Base-by-base conservation (phyloP, 2,329 filamentous ascomycete genomes). In the Fusarium tupiense region DNA sequence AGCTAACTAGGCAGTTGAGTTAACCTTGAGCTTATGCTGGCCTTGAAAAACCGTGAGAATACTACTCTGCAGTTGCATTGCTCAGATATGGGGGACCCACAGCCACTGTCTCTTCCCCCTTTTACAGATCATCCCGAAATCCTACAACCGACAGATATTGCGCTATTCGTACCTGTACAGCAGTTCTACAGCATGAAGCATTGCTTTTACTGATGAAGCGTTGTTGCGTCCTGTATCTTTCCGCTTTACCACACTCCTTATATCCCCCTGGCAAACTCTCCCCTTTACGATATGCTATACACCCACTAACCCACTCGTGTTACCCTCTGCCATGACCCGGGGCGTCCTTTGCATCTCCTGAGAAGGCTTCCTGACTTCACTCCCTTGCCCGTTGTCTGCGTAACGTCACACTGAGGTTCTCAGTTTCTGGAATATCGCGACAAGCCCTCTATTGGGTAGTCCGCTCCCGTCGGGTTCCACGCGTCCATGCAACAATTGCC, bases 381-480 rank as follows among this genome's bases (percentile, higher is more conserved):
- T 56, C 59, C 61, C 56, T 72, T 69, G 54, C 61, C 73, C 61
- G 54, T 69, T 49, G 44, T 50, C 53, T 54, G 57, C 50, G 57
- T 40, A 54, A 29, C 58, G 72, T 77, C 66, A 61, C 68, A 77
- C 62, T 47, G 53, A 62, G 62, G 54, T 47, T 43, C 60, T 53
- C 46, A 40, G 41, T 65, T 73, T 76, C 71, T 75, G 65, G 73
- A 61, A 72, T 73, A 64, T 78, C 76, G 76, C 76, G 71, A 78
- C 76, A 69, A 71, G 64, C 52, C 31, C 76, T 69, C 33, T 58
- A 73, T 76, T 73, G 50, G 73, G 76, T 41, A 77, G 63, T 69
- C 64, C 68, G 65, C 53, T 67, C 50, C 58, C 50, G 49, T 69
- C 31, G 38, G 59, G 54, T 67, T 52, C 41, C 56, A 72, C 71